Conservation (phyloP, 2,329 filamentous ascomycete species). For the Periglandula ipomoeae region DNA sequence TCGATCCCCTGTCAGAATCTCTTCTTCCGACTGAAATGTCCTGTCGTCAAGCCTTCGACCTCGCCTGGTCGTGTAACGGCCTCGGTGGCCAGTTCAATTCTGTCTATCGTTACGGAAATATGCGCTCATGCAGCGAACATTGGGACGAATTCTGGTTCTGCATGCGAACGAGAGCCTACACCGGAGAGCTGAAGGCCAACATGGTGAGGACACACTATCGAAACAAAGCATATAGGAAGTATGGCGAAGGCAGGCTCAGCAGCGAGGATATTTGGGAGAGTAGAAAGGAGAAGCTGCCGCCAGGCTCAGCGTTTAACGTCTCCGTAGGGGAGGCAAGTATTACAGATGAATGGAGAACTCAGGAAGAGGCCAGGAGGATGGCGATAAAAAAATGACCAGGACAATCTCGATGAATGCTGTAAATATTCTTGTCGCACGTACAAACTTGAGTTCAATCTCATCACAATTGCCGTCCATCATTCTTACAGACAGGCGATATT, state of each 20-base stretch:
- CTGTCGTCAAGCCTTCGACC: constrained; percentile 84
- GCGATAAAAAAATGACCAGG: constrained; percentile 25
- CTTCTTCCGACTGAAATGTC: constrained; percentile 76
- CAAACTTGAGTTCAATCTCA: too few species aligned
- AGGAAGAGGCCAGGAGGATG: constrained; percentile 24
- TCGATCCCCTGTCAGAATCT: constrained; percentile 50
- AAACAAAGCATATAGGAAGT: constrained; percentile 54
- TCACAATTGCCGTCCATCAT: too few species aligned
- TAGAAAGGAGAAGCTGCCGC: constrained; percentile 51
- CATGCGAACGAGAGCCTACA: constrained; percentile 69
- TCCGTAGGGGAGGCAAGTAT: constrained; percentile 28
- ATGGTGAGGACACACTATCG: constrained; percentile 60
- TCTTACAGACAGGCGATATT: too few species aligned
- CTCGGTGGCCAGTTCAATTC: constrained; percentile 86
- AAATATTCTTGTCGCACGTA: too few species aligned
- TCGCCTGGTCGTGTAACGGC: constrained; percentile 88
- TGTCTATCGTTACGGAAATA: constrained; percentile 75
- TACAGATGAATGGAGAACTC: constrained; percentile 32
- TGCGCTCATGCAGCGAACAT: constrained; percentile 70
- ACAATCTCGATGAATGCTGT: too few species aligned
- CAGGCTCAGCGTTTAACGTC: constrained; percentile 35
- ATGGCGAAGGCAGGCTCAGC: constrained; percentile 53
- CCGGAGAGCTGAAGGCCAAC: constrained; percentile 48
- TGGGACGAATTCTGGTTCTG: constrained; percentile 98
- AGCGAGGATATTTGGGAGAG: constrained; percentile 89